Conservation (phyloP, 129 eudicot species). For the Flaveria ramosissima region DNA sequence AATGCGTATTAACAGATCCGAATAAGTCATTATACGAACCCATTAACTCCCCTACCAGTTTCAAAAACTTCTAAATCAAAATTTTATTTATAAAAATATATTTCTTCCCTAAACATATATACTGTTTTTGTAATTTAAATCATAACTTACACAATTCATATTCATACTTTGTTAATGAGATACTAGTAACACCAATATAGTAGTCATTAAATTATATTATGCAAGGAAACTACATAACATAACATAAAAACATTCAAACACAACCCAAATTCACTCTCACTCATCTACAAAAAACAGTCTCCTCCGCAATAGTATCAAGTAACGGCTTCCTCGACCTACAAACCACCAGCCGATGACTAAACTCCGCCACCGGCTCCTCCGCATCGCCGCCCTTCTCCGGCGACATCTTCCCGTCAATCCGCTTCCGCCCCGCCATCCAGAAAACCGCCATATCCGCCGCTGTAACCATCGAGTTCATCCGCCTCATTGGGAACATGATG, state of each 20-base stretch:
- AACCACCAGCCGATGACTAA: conserved; percentile 42
- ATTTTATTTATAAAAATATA: no score
- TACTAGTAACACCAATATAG: background rate
- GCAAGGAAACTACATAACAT: background rate
- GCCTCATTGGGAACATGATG: conserved; percentile 73
- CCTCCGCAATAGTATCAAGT: conserved; percentile 71
- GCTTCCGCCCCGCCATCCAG: conserved; percentile 57
- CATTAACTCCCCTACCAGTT: no score
- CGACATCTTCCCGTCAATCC: conserved; percentile 38
- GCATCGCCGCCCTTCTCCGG: conserved; percentile 19
- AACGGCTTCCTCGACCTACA: conserved; percentile 60
- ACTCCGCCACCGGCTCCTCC: conserved; percentile 43
- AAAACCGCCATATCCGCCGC: conserved; percentile 64
- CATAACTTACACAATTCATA: background rate
- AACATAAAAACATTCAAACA: background rate
- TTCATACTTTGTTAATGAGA: no score
- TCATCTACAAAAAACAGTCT: conserved; percentile 40
- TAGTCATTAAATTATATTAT: background rate
- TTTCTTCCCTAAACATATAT: no score
- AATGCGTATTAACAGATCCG: no score
- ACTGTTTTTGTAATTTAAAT: background rate
- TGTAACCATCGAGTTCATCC: conserved; percentile 62
- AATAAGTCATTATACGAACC: no score
- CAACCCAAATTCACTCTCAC: background rate
- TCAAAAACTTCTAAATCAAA: no score